Evolutionary conservation across 2,329 filamentous ascomycete genomes (phyloP).

Genomic region (Cladosporium sp.): DNA sequence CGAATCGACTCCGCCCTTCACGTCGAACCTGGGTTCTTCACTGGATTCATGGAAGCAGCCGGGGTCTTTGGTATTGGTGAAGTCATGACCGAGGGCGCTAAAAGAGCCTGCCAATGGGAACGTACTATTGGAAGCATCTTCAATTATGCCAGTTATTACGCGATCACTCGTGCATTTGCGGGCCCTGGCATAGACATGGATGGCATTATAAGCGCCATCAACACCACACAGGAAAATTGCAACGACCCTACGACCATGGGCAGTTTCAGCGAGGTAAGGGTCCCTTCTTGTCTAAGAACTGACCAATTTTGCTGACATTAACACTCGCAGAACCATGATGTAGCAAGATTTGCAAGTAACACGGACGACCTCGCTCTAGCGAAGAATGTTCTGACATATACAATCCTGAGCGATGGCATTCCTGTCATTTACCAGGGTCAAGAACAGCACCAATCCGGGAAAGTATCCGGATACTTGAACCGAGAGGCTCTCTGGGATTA

Average conservation of each 20-base stretch:
- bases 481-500: constrained; percentile 36
- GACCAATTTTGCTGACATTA: not conserved
- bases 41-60: constrained; percentile 29
- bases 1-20: constrained; percentile 37
- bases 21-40: constrained; percentile 34
- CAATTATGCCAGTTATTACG: constrained; percentile 37
- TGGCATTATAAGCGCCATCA: constrained; percentile 36
- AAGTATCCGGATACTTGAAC: constrained; percentile 28
- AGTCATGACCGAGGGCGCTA: constrained; percentile 40
- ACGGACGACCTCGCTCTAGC: constrained; percentile 34
- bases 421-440: constrained; percentile 40
- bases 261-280: constrained; percentile 30
- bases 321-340: constrained; percentile 33
- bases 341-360: constrained; percentile 33
- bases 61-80: constrained; percentile 36
- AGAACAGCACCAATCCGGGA: constrained; percentile 37
- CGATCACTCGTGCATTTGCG: constrained; percentile 35
- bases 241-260: constrained; percentile 34
- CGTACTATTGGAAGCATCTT: constrained; percentile 32
- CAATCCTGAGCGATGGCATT: constrained; percentile 38
- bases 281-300: not conserved
- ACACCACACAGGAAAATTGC: constrained; percentile 33
- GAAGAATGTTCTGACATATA: constrained; percentile 36
- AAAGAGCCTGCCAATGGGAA: constrained; percentile 34
- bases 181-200: constrained; percentile 32